Evolutionary conservation across 129 eudicot genomes (phyloP), one percentile per base, ranked within the genome.

Genomic region (Silybum marianum): DNA sequence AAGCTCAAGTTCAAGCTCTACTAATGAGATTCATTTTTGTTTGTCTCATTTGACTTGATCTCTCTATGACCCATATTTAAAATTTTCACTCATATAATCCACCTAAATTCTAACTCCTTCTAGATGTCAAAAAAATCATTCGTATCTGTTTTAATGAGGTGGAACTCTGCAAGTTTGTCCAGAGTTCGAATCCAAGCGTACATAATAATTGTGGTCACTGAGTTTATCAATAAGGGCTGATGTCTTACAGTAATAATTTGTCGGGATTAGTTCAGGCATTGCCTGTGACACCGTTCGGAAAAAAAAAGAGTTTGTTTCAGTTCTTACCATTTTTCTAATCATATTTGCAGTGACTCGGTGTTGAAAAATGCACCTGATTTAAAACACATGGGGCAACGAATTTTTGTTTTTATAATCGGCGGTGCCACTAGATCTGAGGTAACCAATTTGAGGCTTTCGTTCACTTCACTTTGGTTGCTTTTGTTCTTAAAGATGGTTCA

Each of bases 341-440:
- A 65, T 60, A 73, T 79, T 74, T 84, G 54, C 86, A 96, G 99
- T 88, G 99, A 96, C 62, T 90, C 99, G 0, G 88, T 80, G 73
- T 74, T 84, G 81, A 89, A 84, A 84, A 82, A 46, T 80, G 78
- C 78, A 9, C 60, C 91, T 12, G 98, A 96, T 82, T 88, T 88
- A 67, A 96, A 90, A 90, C 95, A 83, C 88, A 91, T 93, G 99
- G 99, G 98, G n/a, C 97, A 89, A 39, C 92, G 99, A 46, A 93
- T 93, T 34, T 93, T 96, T 77, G 85, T 93, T 30, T 96, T 96
- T 79, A 87, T 96, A 13, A 90, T 96, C 69, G 99, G 99, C 28
- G 98, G 99, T 42, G 98, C 98, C 76, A 96, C 98, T 68, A 75
- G 99, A 87, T 93, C 98, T 38, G 99, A 96, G 99, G 99, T 96